Base-by-base conservation (phyloP, 768 basidiomycete genomes). In the Rhodotorula sphaerocarpa region DNA sequence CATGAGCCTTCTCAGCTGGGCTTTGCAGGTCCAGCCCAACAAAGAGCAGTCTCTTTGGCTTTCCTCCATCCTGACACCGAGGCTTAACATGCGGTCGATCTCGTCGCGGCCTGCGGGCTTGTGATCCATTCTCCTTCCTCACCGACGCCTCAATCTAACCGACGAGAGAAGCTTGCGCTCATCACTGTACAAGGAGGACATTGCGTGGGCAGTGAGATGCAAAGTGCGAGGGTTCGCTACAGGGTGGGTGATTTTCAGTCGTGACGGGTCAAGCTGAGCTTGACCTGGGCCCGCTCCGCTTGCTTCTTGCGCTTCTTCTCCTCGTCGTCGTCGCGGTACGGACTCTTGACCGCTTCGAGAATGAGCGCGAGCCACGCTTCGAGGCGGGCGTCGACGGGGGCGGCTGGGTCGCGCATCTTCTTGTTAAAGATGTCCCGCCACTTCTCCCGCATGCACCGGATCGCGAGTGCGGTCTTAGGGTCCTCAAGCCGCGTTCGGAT, bases 391-490 rank as follows among this genome's bases (percentile, higher is more conserved):
- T 65, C 62, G 47, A 61, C 45, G 45, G 63, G 55, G 23, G 52
- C 53, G 27, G 54, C 34, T 11, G 66, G 66, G 61, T 68, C 57
- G 46, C 55, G 53, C 70, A 70, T 70, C 64, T 65, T 67, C 31
- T 39, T 43, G 44, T 58, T 53, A 57, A 70, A 68, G 41, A 63
- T 47, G 16, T 43, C 44, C 23, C 66, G 57, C 51, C 65, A 70
- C 42, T 65, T 61, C 5, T 77, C 78, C 28, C 91, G 84, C 39
- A 97, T 79, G 59, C 82, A 74, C 74, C 92, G 91, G 70, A 96
- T 79, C 7, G 90, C 90, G 50, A 90, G 73, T 59, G 82, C 83
- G 1, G 85, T 77, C 76, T 86, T 90, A 2, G 88, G 83, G 2
- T 82, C 69, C n/a, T 58, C 50, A 20, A 87, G 74, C 42, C 79